Conservation (phyloP, 169 alveolate species). For the Cryptosporidium tyzzeri region DNA sequence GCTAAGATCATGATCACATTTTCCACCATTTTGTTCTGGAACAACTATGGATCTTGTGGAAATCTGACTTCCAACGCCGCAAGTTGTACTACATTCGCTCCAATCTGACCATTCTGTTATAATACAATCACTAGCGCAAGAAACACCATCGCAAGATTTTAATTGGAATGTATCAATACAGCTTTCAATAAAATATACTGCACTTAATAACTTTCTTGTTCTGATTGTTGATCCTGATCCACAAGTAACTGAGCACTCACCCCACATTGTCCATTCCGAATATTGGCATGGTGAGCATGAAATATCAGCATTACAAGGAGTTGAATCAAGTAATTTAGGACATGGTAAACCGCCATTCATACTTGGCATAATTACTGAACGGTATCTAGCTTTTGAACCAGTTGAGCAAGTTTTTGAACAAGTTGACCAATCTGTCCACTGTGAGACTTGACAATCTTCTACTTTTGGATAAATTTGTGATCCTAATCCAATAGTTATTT, state of each 20-base stretch:
- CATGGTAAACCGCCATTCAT: constrained; percentile 65
- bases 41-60: constrained; percentile 40
- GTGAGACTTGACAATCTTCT: constrained; percentile 79
- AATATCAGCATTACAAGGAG: constrained; percentile 50
- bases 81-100: constrained; percentile 72
- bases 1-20: constrained; percentile 9
- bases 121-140: constrained; percentile 59
- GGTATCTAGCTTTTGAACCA: constrained; percentile 43
- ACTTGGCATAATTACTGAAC: constrained; percentile 72
- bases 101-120: constrained; percentile 76
- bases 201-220: constrained; percentile 74
- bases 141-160: constrained; percentile 46
- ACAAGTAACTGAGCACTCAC: constrained; percentile 31
- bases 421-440: constrained; percentile 81
- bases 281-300: constrained; percentile 50
- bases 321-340: constrained; percentile 23
- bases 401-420: constrained; percentile 76
- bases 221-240: constrained; percentile 67
- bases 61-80: constrained; percentile 48
- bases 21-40: constrained; percentile 56
- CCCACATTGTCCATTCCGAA: constrained; percentile 31
- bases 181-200: neutral
- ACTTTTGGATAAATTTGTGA: constrained; percentile 61
- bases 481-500: constrained; percentile 11
- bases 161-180: constrained; percentile 52